Evolutionary conservation across 2,329 filamentous ascomycete species (phyloP).

Genomic region (Plectosphaerella cucumerina): DNA sequence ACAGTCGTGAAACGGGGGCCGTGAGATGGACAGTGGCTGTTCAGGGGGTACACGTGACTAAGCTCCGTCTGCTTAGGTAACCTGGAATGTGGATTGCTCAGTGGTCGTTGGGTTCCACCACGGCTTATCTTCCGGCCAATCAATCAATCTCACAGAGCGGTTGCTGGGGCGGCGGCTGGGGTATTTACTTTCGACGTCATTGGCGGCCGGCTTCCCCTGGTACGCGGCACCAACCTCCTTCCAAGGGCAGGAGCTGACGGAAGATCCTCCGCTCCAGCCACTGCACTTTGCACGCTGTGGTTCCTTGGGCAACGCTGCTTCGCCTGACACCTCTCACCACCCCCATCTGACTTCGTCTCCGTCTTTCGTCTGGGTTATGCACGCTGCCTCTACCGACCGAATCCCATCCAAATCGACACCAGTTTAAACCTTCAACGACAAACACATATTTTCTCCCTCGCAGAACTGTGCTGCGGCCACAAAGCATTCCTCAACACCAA

Average conservation of each 20-base stretch:
- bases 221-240: conserved; percentile 13
- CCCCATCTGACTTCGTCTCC: conserved; percentile 19
- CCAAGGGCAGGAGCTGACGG: background rate
- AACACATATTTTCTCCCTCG: background rate
- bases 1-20: background rate
- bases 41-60: too few relatives aligned
- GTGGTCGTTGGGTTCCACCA: too few relatives aligned
- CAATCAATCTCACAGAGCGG: background rate
- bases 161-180: conserved; percentile 17
- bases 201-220: background rate
- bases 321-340: background rate
- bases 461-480: background rate
- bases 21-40: background rate
- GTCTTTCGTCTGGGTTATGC: conserved; percentile 6
- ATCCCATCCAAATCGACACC: background rate
- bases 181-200: conserved; percentile 31
- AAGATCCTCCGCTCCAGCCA: conserved; percentile 16
- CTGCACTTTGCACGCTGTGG: conserved; percentile 12
- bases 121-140: too few relatives aligned
- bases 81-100: too few relatives aligned
- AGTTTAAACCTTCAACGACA: background rate
- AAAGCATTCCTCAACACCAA: conserved; percentile 15
- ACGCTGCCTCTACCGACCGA: background rate
- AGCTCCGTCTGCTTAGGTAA: too few relatives aligned
- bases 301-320: conserved; percentile 19